Percentiles rank a stretch among this genome's conserved stretches.
These are phyloP conservation scores for Zarea fungicola DNA, from an alignment of 2,329 filamentous ascomycete genomes.

Conservation along the genomic window DNA sequence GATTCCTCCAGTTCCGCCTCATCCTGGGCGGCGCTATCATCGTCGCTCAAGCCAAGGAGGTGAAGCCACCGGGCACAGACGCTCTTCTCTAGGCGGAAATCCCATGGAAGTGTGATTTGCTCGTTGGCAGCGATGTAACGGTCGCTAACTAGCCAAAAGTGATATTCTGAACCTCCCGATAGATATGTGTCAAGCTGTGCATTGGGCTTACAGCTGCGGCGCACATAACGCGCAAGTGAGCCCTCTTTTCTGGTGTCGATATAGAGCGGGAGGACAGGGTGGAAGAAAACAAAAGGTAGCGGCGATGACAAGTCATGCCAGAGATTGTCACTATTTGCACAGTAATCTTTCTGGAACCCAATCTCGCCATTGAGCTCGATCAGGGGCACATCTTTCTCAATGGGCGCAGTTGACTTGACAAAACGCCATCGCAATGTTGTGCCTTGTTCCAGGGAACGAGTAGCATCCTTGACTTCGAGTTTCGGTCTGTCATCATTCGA, in stretches of 20 bases:
- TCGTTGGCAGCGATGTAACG: conserved; percentile 62
- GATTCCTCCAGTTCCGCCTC: conserved; percentile 53
- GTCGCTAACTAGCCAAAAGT: conserved; percentile 89
- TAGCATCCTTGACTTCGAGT: conserved; percentile 47
- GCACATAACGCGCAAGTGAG: conserved; percentile 79
- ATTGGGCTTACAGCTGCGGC: conserved; percentile 87
- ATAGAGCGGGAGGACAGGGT: conserved; percentile 81
- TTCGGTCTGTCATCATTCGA: conserved; percentile 38
- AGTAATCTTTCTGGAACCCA: conserved; percentile 69
- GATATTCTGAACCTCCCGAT: conserved; percentile 71
- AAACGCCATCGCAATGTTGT: conserved; percentile 62
- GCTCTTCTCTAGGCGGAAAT: conserved; percentile 57
- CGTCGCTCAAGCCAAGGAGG: conserved; percentile 57
- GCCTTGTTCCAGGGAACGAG: conserved; percentile 27
- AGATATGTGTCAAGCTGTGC: conserved; percentile 83
- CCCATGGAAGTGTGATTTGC: conserved; percentile 63
- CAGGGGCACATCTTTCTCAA: conserved; percentile 53
- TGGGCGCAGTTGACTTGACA: conserved; percentile 46
- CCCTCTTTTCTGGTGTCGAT: conserved; percentile 89
- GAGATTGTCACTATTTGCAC: conserved; percentile 57
- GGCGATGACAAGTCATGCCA: conserved; percentile 63
- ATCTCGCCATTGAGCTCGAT: conserved; percentile 74
- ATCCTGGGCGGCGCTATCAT: conserved; percentile 42
- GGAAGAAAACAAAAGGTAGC: conserved; percentile 78
- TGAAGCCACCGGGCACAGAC: conserved; percentile 50